Conservation (phyloP, 2,329 filamentous ascomycete genomes). For the Scedosporium apiospermum region DNA sequence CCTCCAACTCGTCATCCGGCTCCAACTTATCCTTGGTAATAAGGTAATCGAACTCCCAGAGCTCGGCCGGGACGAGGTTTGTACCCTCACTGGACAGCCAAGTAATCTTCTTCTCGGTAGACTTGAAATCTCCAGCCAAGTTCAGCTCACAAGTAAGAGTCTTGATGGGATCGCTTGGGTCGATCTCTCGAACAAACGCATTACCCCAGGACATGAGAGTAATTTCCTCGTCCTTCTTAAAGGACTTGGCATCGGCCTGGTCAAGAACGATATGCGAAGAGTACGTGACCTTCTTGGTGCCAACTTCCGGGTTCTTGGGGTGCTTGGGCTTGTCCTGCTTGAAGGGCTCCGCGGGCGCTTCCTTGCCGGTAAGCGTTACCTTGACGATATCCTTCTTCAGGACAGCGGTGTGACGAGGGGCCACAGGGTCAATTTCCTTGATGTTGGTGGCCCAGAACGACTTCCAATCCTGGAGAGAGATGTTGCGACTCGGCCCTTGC, state of each 20-base stretch:
- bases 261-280: constrained; percentile 70
- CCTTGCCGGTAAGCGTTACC: constrained; percentile 58
- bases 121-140: constrained; percentile 85
- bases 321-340: constrained; percentile 76
- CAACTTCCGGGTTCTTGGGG: constrained; percentile 77
- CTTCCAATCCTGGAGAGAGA: constrained; percentile 77
- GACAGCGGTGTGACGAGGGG: constrained; percentile 66
- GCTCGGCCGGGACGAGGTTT: constrained; percentile 59
- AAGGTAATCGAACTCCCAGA: constrained; percentile 59
- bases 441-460: constrained; percentile 67
- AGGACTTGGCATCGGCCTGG: constrained; percentile 74
- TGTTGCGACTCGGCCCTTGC: constrained; percentile 76
- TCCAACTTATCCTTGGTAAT: constrained; percentile 78
- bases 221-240: constrained; percentile 80
- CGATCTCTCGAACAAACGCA: constrained; percentile 39
- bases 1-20: constrained; percentile 76
- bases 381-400: constrained; percentile 61
- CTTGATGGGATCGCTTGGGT: constrained; percentile 48
- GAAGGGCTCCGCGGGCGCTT: constrained; percentile 52
- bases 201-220: constrained; percentile 98
- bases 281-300: constrained; percentile 76
- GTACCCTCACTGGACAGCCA: constrained; percentile 75
- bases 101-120: constrained; percentile 92
- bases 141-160: constrained; percentile 76
- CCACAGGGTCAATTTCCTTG: constrained; percentile 71